A percentile compares a stretch with the other conserved stretches of the same genome.
phyloP scores from a whole-genome alignment of 1,284 basidiomycete species.

The Cryptococcus deneoformans region DNA sequence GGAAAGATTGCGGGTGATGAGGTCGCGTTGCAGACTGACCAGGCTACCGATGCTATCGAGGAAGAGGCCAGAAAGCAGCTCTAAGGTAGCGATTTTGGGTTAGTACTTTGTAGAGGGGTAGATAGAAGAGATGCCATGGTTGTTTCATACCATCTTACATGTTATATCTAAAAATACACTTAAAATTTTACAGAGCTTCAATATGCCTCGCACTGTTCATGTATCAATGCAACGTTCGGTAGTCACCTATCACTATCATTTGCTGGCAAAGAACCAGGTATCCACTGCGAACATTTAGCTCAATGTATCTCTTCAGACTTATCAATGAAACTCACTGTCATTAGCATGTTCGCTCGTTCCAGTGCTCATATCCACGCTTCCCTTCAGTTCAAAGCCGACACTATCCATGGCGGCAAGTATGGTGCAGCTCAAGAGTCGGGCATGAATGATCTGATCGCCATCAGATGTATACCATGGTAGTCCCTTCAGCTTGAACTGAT shows the following conservation, averaged over 20 bases:
- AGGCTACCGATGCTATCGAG: slow-evolving; percentile 16
- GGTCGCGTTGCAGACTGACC: slow-evolving; percentile 18
- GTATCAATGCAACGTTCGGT: neutral
- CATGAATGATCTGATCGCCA: slow-evolving; percentile 23
- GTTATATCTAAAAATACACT: too few relatives aligned
- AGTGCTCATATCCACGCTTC: slow-evolving; percentile 34
- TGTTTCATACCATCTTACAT: neutral
- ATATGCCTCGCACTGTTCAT: too few relatives aligned
- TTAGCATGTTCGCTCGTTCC: slow-evolving; percentile 13
- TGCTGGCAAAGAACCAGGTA: slow-evolving; percentile 42
- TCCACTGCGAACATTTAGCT: slow-evolving; percentile 26
- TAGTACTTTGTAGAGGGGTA: neutral
- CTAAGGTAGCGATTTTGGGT: neutral
- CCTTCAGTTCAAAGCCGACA: slow-evolving; percentile 36
- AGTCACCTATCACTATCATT: slow-evolving; percentile 1
- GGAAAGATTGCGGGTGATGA: slow-evolving; percentile 10
- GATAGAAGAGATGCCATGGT: neutral
- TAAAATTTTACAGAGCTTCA: too few relatives aligned
- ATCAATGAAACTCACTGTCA: slow-evolving; percentile 24
- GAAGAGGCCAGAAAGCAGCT: slow-evolving; percentile 4
- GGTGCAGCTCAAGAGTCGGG: slow-evolving; percentile 24
- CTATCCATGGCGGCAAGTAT: slow-evolving; percentile 35
- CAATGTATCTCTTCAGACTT: neutral
- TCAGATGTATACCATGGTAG: slow-evolving; percentile 33
- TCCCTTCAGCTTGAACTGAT: slow-evolving; percentile 39